phyloP scores from a whole-genome alignment of 495 filamentous ascomycete genomes.

The Penicillium daleae region DNA sequence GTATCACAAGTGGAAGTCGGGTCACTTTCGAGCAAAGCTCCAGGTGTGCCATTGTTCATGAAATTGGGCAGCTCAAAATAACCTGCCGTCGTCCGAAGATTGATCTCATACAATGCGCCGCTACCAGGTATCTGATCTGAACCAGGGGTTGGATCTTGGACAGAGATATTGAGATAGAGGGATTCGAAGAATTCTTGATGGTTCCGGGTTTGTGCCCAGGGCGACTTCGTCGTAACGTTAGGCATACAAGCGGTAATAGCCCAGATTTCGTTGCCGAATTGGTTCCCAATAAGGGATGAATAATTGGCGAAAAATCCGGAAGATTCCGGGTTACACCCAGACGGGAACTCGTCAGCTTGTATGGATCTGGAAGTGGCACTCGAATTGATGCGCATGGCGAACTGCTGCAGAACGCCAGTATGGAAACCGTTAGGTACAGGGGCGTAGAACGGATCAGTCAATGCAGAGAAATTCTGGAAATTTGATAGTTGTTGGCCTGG shows the following conservation, averaged over 20 bases:
- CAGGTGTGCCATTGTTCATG: slow-evolving; percentile 26
- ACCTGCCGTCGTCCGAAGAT: slow-evolving; percentile 32
- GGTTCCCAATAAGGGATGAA: not conserved
- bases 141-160: not conserved
- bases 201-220: slow-evolving; percentile 19
- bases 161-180: slow-evolving; percentile 21
- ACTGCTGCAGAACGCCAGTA: slow-evolving; percentile 30
- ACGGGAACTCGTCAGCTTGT: not conserved
- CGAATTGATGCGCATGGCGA: slow-evolving; percentile 32
- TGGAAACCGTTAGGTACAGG: slow-evolving; percentile 22
- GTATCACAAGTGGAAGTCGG: slow-evolving; percentile 16
- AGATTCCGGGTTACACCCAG: not conserved
- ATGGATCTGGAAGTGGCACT: slow-evolving; percentile 5
- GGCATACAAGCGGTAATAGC: not conserved
- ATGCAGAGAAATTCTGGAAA: slow-evolving; percentile 11
- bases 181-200: slow-evolving; percentile 26
- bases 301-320: not conserved
- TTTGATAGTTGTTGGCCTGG: slow-evolving; percentile 7
- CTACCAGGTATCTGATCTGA: not conserved
- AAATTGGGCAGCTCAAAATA: slow-evolving; percentile 42
- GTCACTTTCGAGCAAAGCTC: slow-evolving; percentile 24
- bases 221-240: slow-evolving; percentile 12
- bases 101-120: slow-evolving; percentile 17
- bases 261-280: not conserved
- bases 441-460: slow-evolving; percentile 22